Evolutionary conservation across 257 asterid species (phyloP).

Genomic region (Capsicum rhomboideum): DNA sequence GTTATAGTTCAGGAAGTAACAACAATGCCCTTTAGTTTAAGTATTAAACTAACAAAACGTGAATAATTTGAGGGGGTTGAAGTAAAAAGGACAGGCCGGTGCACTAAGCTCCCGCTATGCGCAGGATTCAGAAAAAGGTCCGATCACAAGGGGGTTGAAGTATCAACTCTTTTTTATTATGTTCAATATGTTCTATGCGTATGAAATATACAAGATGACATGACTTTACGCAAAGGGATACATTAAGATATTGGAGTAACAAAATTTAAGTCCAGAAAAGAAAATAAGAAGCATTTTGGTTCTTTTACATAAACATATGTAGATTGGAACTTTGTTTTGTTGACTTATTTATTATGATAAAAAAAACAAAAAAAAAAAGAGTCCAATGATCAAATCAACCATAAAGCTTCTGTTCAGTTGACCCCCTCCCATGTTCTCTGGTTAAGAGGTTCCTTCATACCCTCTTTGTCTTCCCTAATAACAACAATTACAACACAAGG

Average conservation of each 20-base stretch:
- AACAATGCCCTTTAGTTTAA: no score
- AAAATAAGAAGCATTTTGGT: neutral
- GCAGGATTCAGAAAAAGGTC: no score
- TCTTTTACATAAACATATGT: neutral
- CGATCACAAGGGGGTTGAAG: neutral
- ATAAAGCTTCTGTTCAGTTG: neutral
- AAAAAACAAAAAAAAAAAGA: neutral
- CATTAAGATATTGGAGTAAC: neutral
- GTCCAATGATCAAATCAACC: neutral
- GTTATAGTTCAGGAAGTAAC: no score
- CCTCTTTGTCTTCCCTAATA: slow-evolving; percentile 52
- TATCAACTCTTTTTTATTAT: neutral
- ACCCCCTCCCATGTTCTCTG: neutral
- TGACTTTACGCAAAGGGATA: neutral
- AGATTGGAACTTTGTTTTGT: neutral
- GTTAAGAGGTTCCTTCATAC: slow-evolving; percentile 25
- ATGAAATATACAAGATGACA: neutral
- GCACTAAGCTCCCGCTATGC: no score
- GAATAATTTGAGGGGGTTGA: neutral
- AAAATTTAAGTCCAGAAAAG: neutral
- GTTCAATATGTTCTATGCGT: neutral
- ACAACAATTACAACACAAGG: slow-evolving; percentile 12
- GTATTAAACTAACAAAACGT: neutral
- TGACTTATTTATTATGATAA: neutral
- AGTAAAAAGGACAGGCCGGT: no score